Evolutionary conservation across 208 protist genomes (phyloP).

Genomic region (Angomonas ambiguus): DNA sequence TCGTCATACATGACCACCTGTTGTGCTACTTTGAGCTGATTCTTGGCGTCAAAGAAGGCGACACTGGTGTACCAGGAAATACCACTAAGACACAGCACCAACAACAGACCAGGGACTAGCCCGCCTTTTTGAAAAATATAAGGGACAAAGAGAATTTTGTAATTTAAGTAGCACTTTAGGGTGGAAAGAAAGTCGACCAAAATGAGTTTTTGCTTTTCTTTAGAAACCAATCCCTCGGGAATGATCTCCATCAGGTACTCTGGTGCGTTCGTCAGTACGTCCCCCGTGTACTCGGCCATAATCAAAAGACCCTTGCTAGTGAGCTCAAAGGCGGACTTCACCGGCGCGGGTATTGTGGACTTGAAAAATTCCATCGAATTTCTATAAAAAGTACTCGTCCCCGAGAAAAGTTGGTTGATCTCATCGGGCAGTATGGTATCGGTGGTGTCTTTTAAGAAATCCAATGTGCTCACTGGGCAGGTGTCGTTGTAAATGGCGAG

Average conservation of each 20-base stretch:
- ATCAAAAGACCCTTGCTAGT: conserved; percentile 22
- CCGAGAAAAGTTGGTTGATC: conserved; percentile 27
- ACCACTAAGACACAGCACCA: conserved; percentile 17
- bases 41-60: conserved; percentile 32
- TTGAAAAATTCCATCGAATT: conserved; percentile 21
- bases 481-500: conserved; percentile 18
- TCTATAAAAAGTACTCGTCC: conserved; percentile 23
- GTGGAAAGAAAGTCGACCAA: conserved; percentile 31
- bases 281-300: conserved; percentile 26
- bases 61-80: conserved; percentile 31
- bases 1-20: conserved; percentile 46
- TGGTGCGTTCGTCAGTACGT: conserved; percentile 23
- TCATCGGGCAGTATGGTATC: conserved; percentile 28
- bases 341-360: conserved; percentile 20
- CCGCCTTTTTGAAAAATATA: conserved; percentile 36
- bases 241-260: conserved; percentile 24
- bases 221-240: conserved; percentile 26
- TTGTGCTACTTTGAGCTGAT: conserved; percentile 26
- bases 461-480: conserved; percentile 18
- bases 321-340: conserved; percentile 12
- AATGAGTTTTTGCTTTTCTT: conserved; percentile 34
- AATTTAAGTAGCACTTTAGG: conserved; percentile 28
- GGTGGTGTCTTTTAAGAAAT: conserved; percentile 27
- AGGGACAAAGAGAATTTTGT: conserved; percentile 36
- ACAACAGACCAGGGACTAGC: conserved; percentile 24